Evolutionary conservation across 306 rosid genomes (phyloP).

Genomic region (Medicago lupulina): DNA sequence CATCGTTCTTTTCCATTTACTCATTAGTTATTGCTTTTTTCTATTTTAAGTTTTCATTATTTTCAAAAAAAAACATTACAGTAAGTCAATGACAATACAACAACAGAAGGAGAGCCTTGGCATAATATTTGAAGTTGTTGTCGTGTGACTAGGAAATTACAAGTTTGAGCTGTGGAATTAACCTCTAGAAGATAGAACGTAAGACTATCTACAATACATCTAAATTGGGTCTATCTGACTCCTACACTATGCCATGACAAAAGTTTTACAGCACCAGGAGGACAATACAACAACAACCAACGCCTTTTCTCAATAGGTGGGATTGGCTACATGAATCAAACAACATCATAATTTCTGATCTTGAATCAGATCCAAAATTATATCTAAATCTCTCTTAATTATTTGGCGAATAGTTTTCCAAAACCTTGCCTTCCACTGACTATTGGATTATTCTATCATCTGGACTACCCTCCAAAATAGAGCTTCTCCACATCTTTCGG

Average conservation of each 20-base stretch:
- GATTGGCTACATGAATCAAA: not conserved
- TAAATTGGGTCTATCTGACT: not conserved
- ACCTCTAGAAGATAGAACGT: not conserved
- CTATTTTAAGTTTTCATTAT: not conserved
- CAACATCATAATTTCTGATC: not conserved
- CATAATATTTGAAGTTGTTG: not conserved
- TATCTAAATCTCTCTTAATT: not conserved
- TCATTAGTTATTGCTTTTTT: not conserved
- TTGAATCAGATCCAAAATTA: not conserved
- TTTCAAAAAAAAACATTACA: not conserved
- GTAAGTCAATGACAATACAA: conserved; percentile 6
- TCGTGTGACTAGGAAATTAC: not conserved
- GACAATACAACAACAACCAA: conserved; percentile 3
- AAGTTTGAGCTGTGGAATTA: not conserved
- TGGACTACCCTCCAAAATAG: not conserved
- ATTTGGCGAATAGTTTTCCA: not conserved
- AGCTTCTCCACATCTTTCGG: not conserved
- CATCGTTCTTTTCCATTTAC: not conserved
- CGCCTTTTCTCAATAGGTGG: not conserved
- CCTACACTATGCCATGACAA: not conserved
- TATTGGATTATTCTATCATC: not conserved
- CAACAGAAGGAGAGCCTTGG: not conserved
- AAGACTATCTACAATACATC: not conserved
- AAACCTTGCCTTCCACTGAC: not conserved
- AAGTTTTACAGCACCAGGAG: not conserved